Evolutionary conservation across 441 rosid genomes (phyloP), one percentile per base, ranked within the genome.

Genomic region (Pelargonium myrrhifolium): DNA sequence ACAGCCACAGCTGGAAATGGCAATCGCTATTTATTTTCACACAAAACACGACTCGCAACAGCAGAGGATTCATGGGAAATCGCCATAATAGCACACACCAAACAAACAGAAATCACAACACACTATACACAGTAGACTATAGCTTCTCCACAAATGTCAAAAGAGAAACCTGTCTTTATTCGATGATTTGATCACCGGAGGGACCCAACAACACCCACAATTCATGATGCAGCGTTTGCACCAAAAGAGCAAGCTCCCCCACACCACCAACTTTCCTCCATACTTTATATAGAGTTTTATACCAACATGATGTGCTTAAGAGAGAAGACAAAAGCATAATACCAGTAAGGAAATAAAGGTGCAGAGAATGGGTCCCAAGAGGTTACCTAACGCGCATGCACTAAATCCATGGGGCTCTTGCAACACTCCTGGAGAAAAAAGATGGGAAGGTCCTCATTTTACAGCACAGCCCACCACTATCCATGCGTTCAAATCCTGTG

Each of bases 371-470:
- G 86, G 84, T 68, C 89, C 82, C 62, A 11, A 45, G 39, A 35
- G 21, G 64, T 71, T 69, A 81, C 86, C 83, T 73, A 79, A 79
- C 79, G 69, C 81, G 85, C 85, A 76, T 82, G 83, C 79, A 72
- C 76, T 55, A 66, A 72, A 20, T 61, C 72, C 67, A 69, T 68
- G 70, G 72, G 65, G 60, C 60, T 75, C 63, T n/a, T n/a, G 73
- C 75, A 68, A 69, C 24, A 40, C 60, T 39, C 22, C 68, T n/a
- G n/a, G 68, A 56, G n/a, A 64, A 66, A 69, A 55, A 35, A 35
- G 39, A 35, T 5, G 39, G 39, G 17, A 65, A 72, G 67, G 73
- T 65, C 78, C 75, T 72, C 72, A 68, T 68, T 69, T 74, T 75
- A 70, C 84, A 80, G 77, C 83, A 77, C 79, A 73, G 60, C 75